Conservation (phyloP, 1,284 basidiomycete genomes). For the Sanguinoderma infundibulare region DNA sequence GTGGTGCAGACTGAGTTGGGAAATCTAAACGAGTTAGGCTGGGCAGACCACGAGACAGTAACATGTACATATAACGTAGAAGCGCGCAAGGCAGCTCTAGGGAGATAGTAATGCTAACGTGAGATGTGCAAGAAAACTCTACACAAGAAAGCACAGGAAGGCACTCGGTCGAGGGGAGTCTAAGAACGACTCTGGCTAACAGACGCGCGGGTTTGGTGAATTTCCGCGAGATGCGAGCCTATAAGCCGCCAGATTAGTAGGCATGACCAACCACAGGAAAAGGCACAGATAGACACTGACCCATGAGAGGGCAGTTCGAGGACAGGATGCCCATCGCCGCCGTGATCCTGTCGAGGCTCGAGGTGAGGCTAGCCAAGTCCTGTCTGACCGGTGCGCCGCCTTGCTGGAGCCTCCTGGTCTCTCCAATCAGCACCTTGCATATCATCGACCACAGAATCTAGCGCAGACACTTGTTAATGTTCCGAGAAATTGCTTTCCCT, state of each 20-base stretch:
- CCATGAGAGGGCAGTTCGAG: conserved; percentile 15
- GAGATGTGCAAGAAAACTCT: not conserved
- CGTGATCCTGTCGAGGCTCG: conserved; percentile 18
- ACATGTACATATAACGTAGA: not conserved
- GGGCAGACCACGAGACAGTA: not conserved
- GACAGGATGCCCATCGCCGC: conserved; percentile 15
- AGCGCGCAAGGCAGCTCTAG: not conserved
- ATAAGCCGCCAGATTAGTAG: not conserved
- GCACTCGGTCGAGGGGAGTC: not conserved
- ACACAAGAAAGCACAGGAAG: not conserved
- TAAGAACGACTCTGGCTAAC: not conserved
- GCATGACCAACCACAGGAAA: too few species aligned
- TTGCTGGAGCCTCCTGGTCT: conserved; percentile 9
- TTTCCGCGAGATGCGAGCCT: conserved; percentile 15
- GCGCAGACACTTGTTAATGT: not conserved
- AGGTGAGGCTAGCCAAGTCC: conserved; percentile 5
- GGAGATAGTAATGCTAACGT: not conserved
- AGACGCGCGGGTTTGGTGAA: conserved; percentile 10
- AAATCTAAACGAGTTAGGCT: not conserved
- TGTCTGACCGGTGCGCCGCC: conserved; percentile 3
- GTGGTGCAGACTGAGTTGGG: not conserved
- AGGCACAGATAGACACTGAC: conserved; percentile 2
- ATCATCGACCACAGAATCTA: conserved; percentile 23
- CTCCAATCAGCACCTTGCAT: conserved; percentile 14
- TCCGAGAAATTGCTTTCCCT: not conserved